Conservation (phyloP, 2,329 filamentous ascomycete species). For the Cordyceps fumosorosea region DNA sequence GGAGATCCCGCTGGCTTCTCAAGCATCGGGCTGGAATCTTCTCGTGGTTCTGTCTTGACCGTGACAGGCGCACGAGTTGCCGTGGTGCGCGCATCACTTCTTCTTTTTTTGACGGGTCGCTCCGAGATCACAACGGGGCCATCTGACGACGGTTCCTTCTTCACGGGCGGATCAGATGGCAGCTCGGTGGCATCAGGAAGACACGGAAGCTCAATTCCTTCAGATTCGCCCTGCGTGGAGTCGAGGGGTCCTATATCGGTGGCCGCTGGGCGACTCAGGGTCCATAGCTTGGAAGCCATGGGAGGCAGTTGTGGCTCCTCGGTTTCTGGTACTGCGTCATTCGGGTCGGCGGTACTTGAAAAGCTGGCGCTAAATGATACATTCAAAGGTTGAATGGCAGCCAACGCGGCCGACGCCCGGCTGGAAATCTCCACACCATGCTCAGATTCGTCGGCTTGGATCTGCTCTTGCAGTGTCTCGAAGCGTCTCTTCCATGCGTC, state of each 20-base stretch:
- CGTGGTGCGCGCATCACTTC: slow-evolving; percentile 24
- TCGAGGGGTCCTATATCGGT: slow-evolving; percentile 15
- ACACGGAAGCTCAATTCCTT: slow-evolving; percentile 20
- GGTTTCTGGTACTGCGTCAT: slow-evolving; percentile 8
- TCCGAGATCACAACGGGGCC: slow-evolving; percentile 44
- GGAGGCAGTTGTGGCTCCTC: slow-evolving; percentile 22
- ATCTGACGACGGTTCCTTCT: slow-evolving; percentile 50
- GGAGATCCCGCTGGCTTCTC: slow-evolving; percentile 17
- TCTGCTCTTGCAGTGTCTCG: slow-evolving; percentile 34
- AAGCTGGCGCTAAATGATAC: slow-evolving; percentile 7
- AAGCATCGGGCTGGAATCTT: slow-evolving; percentile 24
- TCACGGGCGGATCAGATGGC: slow-evolving; percentile 26
- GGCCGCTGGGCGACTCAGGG: not conserved
- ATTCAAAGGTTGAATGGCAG: not conserved
- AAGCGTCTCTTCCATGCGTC: slow-evolving; percentile 41
- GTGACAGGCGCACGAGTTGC: slow-evolving; percentile 21
- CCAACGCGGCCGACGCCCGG: not conserved
- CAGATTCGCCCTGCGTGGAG: slow-evolving; percentile 24
- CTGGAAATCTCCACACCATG: slow-evolving; percentile 25
- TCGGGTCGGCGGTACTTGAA: slow-evolving; percentile 5
- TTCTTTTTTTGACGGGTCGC: slow-evolving; percentile 42
- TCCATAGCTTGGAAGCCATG: slow-evolving; percentile 19
- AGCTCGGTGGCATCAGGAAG: slow-evolving; percentile 14
- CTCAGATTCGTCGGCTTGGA: slow-evolving; percentile 37
- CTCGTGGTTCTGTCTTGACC: slow-evolving; percentile 36